phyloP scores from a whole-genome alignment of 1,284 basidiomycete species.

The Pisolithus thermaeus region DNA sequence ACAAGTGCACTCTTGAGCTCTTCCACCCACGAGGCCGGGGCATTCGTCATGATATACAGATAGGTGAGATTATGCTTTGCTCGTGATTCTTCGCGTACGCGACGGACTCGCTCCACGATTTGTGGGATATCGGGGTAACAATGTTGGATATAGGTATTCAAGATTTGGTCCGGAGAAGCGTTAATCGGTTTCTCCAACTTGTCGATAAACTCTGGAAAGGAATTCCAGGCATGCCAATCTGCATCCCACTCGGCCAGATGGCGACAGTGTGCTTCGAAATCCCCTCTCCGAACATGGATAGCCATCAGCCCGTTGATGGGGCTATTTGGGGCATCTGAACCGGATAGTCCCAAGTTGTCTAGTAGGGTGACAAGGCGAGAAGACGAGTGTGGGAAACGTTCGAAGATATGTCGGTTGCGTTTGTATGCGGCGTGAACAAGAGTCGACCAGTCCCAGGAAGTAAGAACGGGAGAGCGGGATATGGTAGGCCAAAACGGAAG shows the following conservation, averaged over 20 bases:
- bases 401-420: constrained; percentile 29
- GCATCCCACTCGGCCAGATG: constrained; percentile 38
- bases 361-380: constrained; percentile 1
- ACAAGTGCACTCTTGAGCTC: constrained; percentile 39
- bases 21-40: constrained; percentile 36
- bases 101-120: constrained; percentile 33
- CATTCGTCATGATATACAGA: constrained; percentile 57
- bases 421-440: constrained; percentile 32
- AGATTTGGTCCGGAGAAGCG: constrained; percentile 17
- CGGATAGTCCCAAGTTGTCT: neutral
- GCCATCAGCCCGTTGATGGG: constrained; percentile 41
- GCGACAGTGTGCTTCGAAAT: constrained; percentile 48
- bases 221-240: constrained; percentile 38
- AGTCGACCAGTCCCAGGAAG: constrained; percentile 36
- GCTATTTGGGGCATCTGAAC: constrained; percentile 4
- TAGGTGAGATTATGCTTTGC: constrained; percentile 20
- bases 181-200: constrained; percentile 27
- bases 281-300: constrained; percentile 56
- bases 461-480: constrained; percentile 31
- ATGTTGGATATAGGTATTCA: constrained; percentile 28
- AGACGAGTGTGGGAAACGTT: constrained; percentile 3
- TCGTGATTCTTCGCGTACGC: constrained; percentile 18
- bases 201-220: constrained; percentile 35
- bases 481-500: constrained; percentile 34
- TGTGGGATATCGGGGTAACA: constrained; percentile 39